Percentiles rank a stretch among this genome's conserved stretches.
These are phyloP conservation scores for Xylaria sp. DNA, from an alignment of 2,329 filamentous ascomycete species.

Conservation along the genomic window DNA sequence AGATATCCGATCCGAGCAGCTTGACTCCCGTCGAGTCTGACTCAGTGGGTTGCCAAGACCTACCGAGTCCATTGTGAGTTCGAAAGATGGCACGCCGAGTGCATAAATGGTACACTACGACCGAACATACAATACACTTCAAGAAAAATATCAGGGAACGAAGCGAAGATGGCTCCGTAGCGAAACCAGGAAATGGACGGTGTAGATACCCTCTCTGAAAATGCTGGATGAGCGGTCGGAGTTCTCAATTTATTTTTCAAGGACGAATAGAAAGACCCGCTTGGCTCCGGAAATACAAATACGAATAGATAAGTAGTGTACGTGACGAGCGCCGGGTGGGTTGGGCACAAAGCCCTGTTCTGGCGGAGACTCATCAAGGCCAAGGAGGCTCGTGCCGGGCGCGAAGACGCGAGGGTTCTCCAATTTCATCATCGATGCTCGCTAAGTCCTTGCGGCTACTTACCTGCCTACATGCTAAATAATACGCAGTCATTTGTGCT, in stretches of 20 bases:
- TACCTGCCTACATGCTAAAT: background rate
- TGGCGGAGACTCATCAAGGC: constrained; percentile 4
- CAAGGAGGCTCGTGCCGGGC: background rate
- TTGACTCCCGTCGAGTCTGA: background rate
- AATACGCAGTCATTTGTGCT: background rate
- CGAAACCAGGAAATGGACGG: background rate
- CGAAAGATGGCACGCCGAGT: background rate
- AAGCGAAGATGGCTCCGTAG: background rate
- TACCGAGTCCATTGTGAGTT: constrained; percentile 26
- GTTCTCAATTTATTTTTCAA: constrained; percentile 9
- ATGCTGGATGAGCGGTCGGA: constrained; percentile 10
- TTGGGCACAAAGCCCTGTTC: background rate
- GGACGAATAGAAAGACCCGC: constrained; percentile 24
- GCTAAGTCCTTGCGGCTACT: background rate
- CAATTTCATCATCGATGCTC: constrained; percentile 1
- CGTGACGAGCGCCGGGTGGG: background rate
- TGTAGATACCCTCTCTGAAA: constrained; percentile 2
- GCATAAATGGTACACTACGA: background rate
- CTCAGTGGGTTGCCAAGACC: constrained; percentile 12
- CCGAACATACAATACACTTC: background rate
- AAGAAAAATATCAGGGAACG: background rate
- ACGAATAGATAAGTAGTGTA: constrained; percentile 2
- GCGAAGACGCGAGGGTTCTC: constrained; percentile 1
- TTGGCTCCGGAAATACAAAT: constrained; percentile 20
- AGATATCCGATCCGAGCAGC: background rate